Percentiles rank a stretch among this genome's conserved stretches.
phyloP scores from a whole-genome alignment of 2,329 filamentous ascomycete genomes.

The Macrophomina phaseolina region DNA sequence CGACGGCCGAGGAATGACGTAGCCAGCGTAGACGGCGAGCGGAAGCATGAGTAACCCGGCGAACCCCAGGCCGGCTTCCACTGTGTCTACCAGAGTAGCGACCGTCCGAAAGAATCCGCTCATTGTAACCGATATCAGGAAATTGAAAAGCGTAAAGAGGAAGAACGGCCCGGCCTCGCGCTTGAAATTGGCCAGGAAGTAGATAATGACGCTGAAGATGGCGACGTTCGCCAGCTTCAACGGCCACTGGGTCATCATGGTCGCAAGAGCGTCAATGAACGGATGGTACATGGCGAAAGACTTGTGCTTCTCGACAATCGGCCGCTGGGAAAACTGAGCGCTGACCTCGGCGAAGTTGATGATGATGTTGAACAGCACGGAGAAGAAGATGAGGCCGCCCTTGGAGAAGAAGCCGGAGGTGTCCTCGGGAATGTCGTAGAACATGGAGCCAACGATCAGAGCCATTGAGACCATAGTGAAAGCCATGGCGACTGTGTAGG shows the following conservation, averaged over 20 bases:
- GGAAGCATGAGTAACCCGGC: slow-evolving; percentile 65
- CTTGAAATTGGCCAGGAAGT: slow-evolving; percentile 85
- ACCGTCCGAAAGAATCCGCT: slow-evolving; percentile 86
- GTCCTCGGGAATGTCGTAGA: slow-evolving; percentile 71
- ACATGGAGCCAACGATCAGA: slow-evolving; percentile 79
- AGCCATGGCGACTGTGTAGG: slow-evolving; percentile 70
- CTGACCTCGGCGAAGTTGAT: slow-evolving; percentile 73
- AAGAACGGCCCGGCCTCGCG: slow-evolving; percentile 80
- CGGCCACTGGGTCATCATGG: slow-evolving; percentile 84
- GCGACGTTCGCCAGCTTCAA: slow-evolving; percentile 77
- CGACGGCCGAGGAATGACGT: slow-evolving; percentile 58
- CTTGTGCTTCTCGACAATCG: slow-evolving; percentile 88
- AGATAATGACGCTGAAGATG: slow-evolving; percentile 78
- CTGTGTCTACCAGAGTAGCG: slow-evolving; percentile 72
- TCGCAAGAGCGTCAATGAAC: slow-evolving; percentile 81
- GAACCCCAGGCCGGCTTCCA: slow-evolving; percentile 63
- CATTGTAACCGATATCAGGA: slow-evolving; percentile 76
- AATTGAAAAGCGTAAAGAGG: slow-evolving; percentile 80
- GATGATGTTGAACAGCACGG: slow-evolving; percentile 85
- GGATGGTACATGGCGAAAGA: slow-evolving; percentile 90
- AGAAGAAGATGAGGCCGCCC: slow-evolving; percentile 83
- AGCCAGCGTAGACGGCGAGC: slow-evolving; percentile 73
- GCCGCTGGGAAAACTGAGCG: slow-evolving; percentile 77
- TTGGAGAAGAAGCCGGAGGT: slow-evolving; percentile 78
- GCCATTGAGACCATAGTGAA: slow-evolving; percentile 77